Conservation (phyloP, 176 grass and related monocot species). For the Aegilops sharonensis region DNA sequence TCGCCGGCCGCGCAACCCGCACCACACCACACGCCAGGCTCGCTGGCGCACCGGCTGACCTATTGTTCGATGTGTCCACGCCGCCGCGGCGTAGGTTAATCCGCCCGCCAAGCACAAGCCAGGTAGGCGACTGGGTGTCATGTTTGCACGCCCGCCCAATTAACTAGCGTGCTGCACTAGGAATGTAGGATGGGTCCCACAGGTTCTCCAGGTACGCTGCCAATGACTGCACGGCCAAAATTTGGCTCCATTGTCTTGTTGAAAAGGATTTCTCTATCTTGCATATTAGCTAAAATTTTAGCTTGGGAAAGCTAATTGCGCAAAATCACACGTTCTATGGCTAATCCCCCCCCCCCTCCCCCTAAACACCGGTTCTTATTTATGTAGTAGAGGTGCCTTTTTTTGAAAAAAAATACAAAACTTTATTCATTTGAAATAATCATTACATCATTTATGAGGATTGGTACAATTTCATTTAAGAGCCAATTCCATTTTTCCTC, state of each 20-base stretch:
- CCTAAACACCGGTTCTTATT: too few species aligned
- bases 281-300: background rate
- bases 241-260: background rate
- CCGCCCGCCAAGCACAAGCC: background rate
- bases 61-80: background rate
- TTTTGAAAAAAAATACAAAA: too few species aligned
- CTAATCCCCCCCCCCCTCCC: too few species aligned
- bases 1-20: conserved; percentile 1
- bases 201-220: background rate
- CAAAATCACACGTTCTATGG: too few species aligned
- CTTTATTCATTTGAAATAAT: too few species aligned
- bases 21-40: background rate
- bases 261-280: background rate
- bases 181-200: background rate
- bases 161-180: background rate
- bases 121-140: background rate
- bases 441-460: too few species aligned
- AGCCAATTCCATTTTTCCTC: too few species aligned
- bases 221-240: background rate
- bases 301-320: too few species aligned
- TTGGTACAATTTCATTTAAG: too few species aligned
- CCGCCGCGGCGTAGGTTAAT: background rate
- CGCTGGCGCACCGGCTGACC: background rate
- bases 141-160: background rate
- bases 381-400: too few species aligned